Base-by-base conservation (phyloP, 352 stramenopile species). In the Pythium pyrilobum region DNA sequence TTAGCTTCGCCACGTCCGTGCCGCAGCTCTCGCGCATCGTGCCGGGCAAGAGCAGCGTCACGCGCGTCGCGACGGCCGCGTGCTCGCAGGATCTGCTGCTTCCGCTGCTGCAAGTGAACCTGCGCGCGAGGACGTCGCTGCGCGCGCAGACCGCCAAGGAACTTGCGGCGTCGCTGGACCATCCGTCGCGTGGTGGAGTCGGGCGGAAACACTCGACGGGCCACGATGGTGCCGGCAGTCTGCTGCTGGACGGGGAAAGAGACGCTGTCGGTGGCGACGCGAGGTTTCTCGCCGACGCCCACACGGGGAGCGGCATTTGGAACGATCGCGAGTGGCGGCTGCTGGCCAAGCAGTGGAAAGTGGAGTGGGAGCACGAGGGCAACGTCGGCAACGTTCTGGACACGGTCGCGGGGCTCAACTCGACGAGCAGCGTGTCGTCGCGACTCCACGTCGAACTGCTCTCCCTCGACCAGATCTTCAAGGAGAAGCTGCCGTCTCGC, bases 401-500 rank as follows among this genome's bases (percentile, higher is more conserved):
- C 51, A 58, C 53, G 2, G 61, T 69, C 16, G 61, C 61, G 4
- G 57, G 54, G 4, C 37, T 67, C 51, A 82, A 31, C 42, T 61
- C n/a, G 59, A 48, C 37, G 10, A 62, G 16, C 64, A 34, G 29
- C 6, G 52, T 48, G 21, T 55, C 44, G 39, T 77, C 41, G 53
- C 66, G 12, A 27, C 55, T 32, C 55, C 71, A 41, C 29, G 40
- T 37, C 12, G 59, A 61, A n/a, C 20, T 66, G 13, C 29, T 89
- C 38, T 71, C 69, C 5, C 55, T 90, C 21, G 70, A 85, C 21
- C 67, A 89, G 45, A 73, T 88, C 48, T 90, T 90, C 48, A 89
- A 87, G 21, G 77, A 88, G 32, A 88, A 87, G 47, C 57, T 90
- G 31, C 71, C 70, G 16, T 90, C 80, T 20, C 67, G 80, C 36